Evolutionary conservation across 768 basidiomycete genomes (phyloP).

Genomic region (Mycena indigotica): DNA sequence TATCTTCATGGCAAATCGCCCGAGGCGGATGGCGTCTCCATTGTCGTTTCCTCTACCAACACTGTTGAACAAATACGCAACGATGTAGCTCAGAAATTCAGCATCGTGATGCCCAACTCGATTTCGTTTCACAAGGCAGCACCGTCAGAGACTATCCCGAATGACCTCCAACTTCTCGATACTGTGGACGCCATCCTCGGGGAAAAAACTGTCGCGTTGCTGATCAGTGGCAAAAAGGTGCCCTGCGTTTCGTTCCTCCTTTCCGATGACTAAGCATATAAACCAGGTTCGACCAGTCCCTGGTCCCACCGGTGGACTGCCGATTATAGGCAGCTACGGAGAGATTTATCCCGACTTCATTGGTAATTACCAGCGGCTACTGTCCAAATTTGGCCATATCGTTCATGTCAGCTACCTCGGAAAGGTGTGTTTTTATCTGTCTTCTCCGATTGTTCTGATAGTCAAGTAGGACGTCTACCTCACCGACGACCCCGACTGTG

Average conservation of each 20-base stretch:
- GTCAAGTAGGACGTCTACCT: conserved; percentile 9
- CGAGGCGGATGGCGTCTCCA: conserved; percentile 4
- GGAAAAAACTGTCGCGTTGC: conserved; percentile 4
- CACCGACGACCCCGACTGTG: conserved; percentile 21
- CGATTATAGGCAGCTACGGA: conserved; percentile 19
- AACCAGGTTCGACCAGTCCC: conserved; percentile 17
- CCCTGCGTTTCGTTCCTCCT: too few relatives aligned
- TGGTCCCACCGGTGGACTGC: conserved; percentile 16
- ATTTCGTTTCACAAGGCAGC: conserved; percentile 14
- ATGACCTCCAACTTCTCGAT: neutral
- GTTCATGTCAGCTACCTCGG: conserved; percentile 18
- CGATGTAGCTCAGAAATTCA: conserved; percentile 8
- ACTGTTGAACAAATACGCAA: conserved; percentile 5
- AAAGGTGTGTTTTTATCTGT: neutral
- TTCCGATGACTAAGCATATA: too few relatives aligned
- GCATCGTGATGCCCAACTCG: conserved; percentile 3
- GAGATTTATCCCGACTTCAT: conserved; percentile 22
- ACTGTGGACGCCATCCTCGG: neutral
- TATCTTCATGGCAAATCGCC: conserved; percentile 16
- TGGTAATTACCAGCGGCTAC: conserved; percentile 20
- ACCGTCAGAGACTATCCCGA: neutral
- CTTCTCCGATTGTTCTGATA: neutral
- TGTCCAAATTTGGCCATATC: conserved; percentile 16
- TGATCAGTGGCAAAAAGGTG: conserved; percentile 18
- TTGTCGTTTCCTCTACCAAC: neutral